Conservation (phyloP, 176 grass and related monocot genomes). For the Neostapfia colusana region DNA sequence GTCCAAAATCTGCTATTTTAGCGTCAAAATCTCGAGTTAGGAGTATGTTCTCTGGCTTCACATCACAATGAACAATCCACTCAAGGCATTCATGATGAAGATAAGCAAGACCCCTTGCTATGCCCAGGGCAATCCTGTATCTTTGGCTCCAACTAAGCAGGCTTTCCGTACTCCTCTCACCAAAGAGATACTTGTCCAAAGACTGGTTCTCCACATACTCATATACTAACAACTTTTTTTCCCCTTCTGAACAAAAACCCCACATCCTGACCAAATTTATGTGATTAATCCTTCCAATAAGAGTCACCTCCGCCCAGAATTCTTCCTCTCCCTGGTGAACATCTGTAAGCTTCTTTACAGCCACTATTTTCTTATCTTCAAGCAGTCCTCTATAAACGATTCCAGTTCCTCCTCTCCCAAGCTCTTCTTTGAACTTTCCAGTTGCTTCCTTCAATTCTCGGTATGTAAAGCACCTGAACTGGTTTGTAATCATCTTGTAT, state of each 20-base stretch:
- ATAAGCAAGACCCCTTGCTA: constrained; percentile 70
- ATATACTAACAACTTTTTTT: constrained; percentile 57
- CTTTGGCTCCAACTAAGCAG: constrained; percentile 64
- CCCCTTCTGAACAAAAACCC: constrained; percentile 58
- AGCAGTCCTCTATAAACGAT: constrained; percentile 69
- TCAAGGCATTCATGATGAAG: constrained; percentile 89
- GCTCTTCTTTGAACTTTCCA: constrained; percentile 74
- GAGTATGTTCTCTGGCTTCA: constrained; percentile 93
- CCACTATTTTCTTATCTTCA: constrained; percentile 69
- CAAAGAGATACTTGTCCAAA: constrained; percentile 69
- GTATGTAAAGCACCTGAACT: constrained; percentile 80
- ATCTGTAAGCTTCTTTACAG: constrained; percentile 72
- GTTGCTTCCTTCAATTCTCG: constrained; percentile 63
- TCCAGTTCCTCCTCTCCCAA: constrained; percentile 67
- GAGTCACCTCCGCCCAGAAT: constrained; percentile 62
- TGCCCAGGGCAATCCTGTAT: constrained; percentile 62
- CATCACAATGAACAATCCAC: constrained; percentile 87
- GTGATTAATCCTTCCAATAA: constrained; percentile 77
- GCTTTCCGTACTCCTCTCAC: constrained; percentile 36
- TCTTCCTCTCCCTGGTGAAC: constrained; percentile 65
- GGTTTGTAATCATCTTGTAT: constrained; percentile 67
- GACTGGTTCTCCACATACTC: constrained; percentile 76
- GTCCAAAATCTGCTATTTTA: constrained; percentile 79
- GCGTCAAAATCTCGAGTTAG: constrained; percentile 65
- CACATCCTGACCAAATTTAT: constrained; percentile 77